phyloP scores from a whole-genome alignment of 192 early-diverging fungal species.

The Helicostylum pulchrum region DNA sequence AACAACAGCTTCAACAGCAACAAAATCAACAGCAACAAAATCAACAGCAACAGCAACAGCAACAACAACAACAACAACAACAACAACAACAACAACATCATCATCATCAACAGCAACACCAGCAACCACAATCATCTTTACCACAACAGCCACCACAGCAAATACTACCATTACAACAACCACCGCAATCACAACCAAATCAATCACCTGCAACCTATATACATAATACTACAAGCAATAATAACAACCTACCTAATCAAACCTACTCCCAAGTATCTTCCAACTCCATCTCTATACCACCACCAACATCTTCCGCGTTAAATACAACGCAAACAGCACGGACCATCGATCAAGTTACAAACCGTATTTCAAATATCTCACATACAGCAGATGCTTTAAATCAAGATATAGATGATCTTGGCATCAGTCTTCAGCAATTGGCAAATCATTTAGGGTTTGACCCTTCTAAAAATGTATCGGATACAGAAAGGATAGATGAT shows the following conservation, averaged over 20 bases:
- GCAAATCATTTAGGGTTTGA: conserved; percentile 33
- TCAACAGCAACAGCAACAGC: neutral
- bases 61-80: neutral
- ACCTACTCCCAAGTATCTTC: neutral
- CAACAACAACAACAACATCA: conserved; percentile 1
- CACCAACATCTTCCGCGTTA: neutral
- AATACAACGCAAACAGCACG: neutral
- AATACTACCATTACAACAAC: neutral
- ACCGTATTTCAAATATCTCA: neutral
- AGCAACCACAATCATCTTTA: neutral
- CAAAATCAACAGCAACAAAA: neutral
- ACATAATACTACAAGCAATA: neutral
- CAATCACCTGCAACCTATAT: neutral
- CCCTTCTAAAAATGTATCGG: neutral
- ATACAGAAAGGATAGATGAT: conserved; percentile 2
- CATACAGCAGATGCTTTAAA: conserved; percentile 22
- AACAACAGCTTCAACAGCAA: neutral
- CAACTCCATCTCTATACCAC: neutral
- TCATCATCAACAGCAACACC: neutral
- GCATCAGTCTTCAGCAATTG: conserved; percentile 20
- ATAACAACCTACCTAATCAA: neutral
- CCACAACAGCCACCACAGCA: neutral
- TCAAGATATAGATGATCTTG: conserved; percentile 26
- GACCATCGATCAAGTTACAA: neutral
- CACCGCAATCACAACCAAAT: neutral